These are phyloP conservation scores for Rhododendron vialii DNA, from an alignment of 148 eudicot genomes.

Conservation along the genomic window DNA sequence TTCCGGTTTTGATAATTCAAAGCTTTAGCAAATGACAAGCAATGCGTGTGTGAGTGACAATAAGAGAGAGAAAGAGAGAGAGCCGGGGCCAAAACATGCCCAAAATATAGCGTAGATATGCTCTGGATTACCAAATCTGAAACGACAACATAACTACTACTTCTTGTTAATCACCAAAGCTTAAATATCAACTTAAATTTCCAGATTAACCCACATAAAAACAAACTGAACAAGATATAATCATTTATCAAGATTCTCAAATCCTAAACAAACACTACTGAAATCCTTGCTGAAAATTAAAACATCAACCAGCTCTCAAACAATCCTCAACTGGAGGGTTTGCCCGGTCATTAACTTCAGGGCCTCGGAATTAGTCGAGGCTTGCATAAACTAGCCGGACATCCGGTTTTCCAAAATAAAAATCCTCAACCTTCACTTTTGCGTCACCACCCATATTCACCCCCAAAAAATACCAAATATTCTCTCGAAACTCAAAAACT, in stretches of 20 bases:
- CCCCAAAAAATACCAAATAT: neutral
- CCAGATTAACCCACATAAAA: neutral
- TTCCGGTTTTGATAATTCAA: neutral
- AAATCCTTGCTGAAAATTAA: neutral
- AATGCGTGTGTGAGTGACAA: neutral
- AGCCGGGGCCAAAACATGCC: neutral
- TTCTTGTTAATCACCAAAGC: neutral
- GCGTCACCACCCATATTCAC: neutral
- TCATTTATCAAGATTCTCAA: neutral
- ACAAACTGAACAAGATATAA: neutral
- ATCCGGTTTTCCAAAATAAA: neutral
- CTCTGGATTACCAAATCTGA: neutral
- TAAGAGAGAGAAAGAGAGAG: neutral
- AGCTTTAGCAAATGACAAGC: neutral
- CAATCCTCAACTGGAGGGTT: too few species aligned
- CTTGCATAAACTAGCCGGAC: too few species aligned
- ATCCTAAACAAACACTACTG: neutral
- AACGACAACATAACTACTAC: neutral
- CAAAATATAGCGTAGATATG: neutral
- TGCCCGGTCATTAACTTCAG: too few species aligned
- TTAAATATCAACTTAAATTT: neutral
- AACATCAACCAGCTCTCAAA: neutral
- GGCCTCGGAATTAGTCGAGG: too few species aligned
- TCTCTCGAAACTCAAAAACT: neutral
- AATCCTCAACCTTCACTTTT: constrained; percentile 1